Evolutionary conservation across 1,139 yeast genomes (phyloP), one percentile per base, ranked within the genome.

Genomic region (Scheffersomyces quercinus): DNA sequence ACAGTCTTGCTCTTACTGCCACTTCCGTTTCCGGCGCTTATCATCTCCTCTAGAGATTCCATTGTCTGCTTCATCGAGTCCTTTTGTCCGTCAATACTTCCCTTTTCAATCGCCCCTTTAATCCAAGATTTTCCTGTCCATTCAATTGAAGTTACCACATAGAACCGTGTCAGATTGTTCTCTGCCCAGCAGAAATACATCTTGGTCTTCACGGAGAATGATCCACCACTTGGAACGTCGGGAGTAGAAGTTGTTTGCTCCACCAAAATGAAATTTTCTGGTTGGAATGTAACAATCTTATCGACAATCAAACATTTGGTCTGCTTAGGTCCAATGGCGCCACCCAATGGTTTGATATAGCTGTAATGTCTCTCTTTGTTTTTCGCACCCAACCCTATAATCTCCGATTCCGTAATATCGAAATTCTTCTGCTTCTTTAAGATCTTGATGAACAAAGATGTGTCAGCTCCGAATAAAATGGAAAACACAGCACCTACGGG

Each of bases 81-180:
- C 54, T 81, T 81, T 62, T 95, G 99, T 0, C 99, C 99, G 43
- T 88, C 95, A 43, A 86, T 80, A 12, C 96, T 81, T 6, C 97
- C 97, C 58, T 85, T 90, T 60, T 95, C 99, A 53, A 95, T 83
- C 0, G 95, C 86, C 13, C 95, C 85, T 64, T 90, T 89, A 54
- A 91, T 80, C 90, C 97, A 88, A 29, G 95, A 85, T 61, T 88
- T 88, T n/a, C 91, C 95, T 4, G 88, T 76, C 99, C 99, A 95
- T 38, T 85, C 88, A 47, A 91, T 81, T 42, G 77, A 69, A 0
- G 96, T 85, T 4, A 83, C 73, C 13, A 84, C 82, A 39, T 73
- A 70, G 38, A 91, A 50, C 43, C 74, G 75, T 3, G 98, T 89
- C 9, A 68, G 50, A 63, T 90, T 89, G 50, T 79, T 75, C 3